phyloP scores from a whole-genome alignment of 306 rosid species.

The Senna tora region DNA sequence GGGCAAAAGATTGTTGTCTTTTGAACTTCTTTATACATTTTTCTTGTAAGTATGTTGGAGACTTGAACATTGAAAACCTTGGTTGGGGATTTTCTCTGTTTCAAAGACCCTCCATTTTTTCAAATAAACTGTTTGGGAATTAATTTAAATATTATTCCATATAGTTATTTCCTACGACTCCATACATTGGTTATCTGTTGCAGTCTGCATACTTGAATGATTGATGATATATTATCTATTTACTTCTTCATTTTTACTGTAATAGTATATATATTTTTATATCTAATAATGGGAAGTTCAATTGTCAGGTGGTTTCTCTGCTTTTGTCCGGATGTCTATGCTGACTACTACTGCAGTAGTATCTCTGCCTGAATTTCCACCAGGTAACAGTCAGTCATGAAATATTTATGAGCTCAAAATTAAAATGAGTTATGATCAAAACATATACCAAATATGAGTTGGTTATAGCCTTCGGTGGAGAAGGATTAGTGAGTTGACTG shows the following conservation, averaged over 20 bases:
- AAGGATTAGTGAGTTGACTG: background rate
- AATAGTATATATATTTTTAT: background rate
- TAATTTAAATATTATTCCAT: background rate
- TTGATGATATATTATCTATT: constrained; percentile 21
- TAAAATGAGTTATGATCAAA: background rate
- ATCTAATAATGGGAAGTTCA: background rate
- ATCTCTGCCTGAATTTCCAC: constrained; percentile 45
- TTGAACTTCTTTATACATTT: background rate
- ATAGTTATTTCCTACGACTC: background rate
- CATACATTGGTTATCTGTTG: background rate
- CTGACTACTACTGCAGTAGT: constrained; percentile 43
- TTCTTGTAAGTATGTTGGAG: background rate
- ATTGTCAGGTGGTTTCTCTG: constrained; percentile 32
- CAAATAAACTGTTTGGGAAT: background rate
- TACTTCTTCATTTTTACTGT: constrained; percentile 18
- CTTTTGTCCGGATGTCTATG: constrained; percentile 35
- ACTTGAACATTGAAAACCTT: constrained; percentile 5
- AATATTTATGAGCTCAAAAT: constrained; percentile 19
- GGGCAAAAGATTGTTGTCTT: background rate
- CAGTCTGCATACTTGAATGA: constrained; percentile 19
- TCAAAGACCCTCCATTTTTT: background rate
- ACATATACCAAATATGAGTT: constrained; percentile 5
- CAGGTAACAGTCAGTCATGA: constrained; percentile 41
- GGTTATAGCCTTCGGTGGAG: background rate
- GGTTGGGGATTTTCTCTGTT: background rate